Evolutionary conservation across 2,329 filamentous ascomycete species (phyloP).

Genomic region (Trichoderma cornu-damae): DNA sequence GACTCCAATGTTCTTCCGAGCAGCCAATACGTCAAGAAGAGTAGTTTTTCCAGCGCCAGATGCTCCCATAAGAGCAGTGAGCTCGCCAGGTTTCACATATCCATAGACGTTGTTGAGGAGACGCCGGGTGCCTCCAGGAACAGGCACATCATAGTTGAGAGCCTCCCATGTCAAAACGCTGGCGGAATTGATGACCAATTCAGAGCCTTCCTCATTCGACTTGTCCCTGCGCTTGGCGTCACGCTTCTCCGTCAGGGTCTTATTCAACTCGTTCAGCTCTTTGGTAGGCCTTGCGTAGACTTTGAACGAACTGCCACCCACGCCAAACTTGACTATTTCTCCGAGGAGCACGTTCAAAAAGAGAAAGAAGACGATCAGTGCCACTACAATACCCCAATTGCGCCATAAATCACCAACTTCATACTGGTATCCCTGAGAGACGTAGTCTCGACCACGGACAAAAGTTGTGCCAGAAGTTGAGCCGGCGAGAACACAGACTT

Average conservation of each 20-base stretch:
- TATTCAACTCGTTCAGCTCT: slow-evolving; percentile 62
- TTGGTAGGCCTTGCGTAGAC: slow-evolving; percentile 67
- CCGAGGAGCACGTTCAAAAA: slow-evolving; percentile 70
- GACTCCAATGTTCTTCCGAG: slow-evolving; percentile 57
- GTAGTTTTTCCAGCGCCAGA: slow-evolving; percentile 88
- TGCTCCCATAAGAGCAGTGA: slow-evolving; percentile 77
- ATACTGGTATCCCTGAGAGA: slow-evolving; percentile 65
- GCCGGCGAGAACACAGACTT: slow-evolving; percentile 76
- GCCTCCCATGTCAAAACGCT: slow-evolving; percentile 81
- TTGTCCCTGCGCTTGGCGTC: slow-evolving; percentile 48
- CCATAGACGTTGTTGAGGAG: slow-evolving; percentile 56
- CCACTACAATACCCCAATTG: slow-evolving; percentile 76
- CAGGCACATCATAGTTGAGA: slow-evolving; percentile 70
- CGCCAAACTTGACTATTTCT: slow-evolving; percentile 71
- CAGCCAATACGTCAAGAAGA: slow-evolving; percentile 67
- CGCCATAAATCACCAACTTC: slow-evolving; percentile 65
- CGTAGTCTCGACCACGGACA: slow-evolving; percentile 64
- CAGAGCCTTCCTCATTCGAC: slow-evolving; percentile 40
- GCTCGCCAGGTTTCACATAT: slow-evolving; percentile 69
- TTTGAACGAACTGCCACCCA: slow-evolving; percentile 74
- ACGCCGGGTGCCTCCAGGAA: slow-evolving; percentile 50
- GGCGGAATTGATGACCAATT: slow-evolving; percentile 54
- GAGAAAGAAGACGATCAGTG: slow-evolving; percentile 71
- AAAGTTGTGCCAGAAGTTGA: slow-evolving; percentile 58
- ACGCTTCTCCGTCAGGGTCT: slow-evolving; percentile 54